Conservation (phyloP, 2,329 filamentous ascomycete genomes). For the Myriosclerotinia scirpicola region DNA sequence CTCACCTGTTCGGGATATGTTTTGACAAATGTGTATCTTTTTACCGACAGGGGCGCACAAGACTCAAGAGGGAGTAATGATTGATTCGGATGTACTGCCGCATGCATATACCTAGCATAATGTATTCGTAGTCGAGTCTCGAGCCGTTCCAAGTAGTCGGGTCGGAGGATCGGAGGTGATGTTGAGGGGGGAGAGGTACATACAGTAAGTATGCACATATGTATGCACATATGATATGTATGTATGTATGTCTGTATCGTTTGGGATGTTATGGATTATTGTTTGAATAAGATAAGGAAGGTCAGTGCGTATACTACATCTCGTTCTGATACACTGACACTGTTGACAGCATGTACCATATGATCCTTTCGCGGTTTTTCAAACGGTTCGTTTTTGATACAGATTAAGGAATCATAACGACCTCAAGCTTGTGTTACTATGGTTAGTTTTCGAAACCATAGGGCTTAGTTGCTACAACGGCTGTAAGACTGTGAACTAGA, state of each 20-base stretch:
- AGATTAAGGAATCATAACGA: neutral
- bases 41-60: neutral
- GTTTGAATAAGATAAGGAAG: neutral
- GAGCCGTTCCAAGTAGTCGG: conserved; percentile 12
- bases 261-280: neutral
- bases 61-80: neutral
- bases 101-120: neutral
- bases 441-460: neutral
- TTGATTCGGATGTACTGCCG: neutral
- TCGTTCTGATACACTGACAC: neutral
- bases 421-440: neutral
- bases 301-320: neutral
- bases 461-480: conserved; percentile 4
- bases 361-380: neutral
- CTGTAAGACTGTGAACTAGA: neutral
- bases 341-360: neutral
- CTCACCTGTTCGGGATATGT: conserved; percentile 1
- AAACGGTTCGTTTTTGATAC: neutral
- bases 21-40: neutral
- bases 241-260: neutral
- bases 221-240: neutral
- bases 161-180: neutral
- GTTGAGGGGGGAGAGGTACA: neutral
- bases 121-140: conserved; percentile 2
- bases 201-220: neutral